phyloP scores from a whole-genome alignment of 441 rosid species.

The Gossypium lobatum region DNA sequence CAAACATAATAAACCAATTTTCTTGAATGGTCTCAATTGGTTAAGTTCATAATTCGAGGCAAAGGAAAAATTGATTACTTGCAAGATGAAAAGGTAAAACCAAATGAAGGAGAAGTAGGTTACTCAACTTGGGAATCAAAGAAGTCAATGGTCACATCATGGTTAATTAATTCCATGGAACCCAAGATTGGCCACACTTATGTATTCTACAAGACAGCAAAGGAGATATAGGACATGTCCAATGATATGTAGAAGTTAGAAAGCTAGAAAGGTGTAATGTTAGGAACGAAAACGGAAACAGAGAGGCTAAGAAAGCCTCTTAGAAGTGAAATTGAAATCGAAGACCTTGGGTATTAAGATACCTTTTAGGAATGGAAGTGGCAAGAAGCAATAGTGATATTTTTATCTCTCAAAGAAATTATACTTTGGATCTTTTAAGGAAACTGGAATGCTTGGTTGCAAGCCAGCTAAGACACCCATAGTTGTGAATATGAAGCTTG shows the following conservation, averaged over 20 bases:
- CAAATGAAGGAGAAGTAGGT: background rate
- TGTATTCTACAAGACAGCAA: background rate
- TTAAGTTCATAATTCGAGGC: background rate
- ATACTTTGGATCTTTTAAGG: background rate
- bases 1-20: background rate
- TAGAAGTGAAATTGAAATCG: background rate
- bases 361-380: background rate
- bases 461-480: background rate
- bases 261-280: background rate
- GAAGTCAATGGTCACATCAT: background rate
- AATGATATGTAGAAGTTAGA: background rate
- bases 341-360: background rate
- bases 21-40: background rate
- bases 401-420: background rate
- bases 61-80: background rate
- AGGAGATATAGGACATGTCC: background rate
- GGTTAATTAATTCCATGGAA: background rate
- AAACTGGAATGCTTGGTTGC: background rate
- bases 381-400: background rate
- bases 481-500: background rate
- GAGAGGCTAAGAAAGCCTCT: background rate
- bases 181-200: background rate
- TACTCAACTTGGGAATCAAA: background rate
- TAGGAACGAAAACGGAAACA: background rate
- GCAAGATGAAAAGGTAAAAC: background rate